Percentiles rank a stretch among this genome's conserved stretches.
These are phyloP conservation scores for Oryza officinalis DNA, from an alignment of 176 grass and related monocot genomes.

Conservation along the genomic window DNA sequence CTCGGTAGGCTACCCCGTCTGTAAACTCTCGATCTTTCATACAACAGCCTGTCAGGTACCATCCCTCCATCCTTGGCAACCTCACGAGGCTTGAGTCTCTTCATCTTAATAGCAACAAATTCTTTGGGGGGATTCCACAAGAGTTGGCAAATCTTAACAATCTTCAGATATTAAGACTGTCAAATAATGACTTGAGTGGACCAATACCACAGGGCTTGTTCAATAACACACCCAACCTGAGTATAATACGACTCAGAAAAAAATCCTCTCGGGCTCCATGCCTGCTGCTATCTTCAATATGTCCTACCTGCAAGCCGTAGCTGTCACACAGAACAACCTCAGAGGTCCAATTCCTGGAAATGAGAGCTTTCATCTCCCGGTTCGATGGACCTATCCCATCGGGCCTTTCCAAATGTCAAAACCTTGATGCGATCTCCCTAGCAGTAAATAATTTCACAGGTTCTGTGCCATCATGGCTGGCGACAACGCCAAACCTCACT, in stretches of 20 bases:
- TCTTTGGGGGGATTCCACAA: constrained; percentile 24
- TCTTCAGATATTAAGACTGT: background rate
- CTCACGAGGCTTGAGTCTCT: constrained; percentile 30
- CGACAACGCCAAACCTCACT: constrained; percentile 20
- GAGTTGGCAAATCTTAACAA: constrained; percentile 27
- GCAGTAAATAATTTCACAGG: constrained; percentile 31
- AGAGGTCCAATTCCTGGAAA: constrained; percentile 45
- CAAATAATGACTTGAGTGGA: constrained; percentile 26
- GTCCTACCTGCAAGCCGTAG: constrained; percentile 22
- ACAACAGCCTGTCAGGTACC: constrained; percentile 43
- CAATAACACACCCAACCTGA: constrained; percentile 30
- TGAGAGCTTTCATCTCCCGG: constrained; percentile 35
- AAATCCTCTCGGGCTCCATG: constrained; percentile 40
- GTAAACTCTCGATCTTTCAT: background rate
- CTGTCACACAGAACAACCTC: constrained; percentile 32
- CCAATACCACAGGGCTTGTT: constrained; percentile 34
- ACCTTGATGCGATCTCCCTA: background rate
- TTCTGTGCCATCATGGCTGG: constrained; percentile 38
- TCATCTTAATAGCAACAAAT: constrained; percentile 1
- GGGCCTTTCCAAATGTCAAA: constrained; percentile 24
- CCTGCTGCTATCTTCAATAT: constrained; percentile 47
- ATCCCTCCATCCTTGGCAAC: constrained; percentile 39
- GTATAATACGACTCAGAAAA: background rate
- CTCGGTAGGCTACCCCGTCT: constrained; percentile 22
- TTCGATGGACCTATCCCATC: constrained; percentile 37